Base-by-base conservation (phyloP, 2,329 filamentous ascomycete genomes). In the Apiospora hydei region DNA sequence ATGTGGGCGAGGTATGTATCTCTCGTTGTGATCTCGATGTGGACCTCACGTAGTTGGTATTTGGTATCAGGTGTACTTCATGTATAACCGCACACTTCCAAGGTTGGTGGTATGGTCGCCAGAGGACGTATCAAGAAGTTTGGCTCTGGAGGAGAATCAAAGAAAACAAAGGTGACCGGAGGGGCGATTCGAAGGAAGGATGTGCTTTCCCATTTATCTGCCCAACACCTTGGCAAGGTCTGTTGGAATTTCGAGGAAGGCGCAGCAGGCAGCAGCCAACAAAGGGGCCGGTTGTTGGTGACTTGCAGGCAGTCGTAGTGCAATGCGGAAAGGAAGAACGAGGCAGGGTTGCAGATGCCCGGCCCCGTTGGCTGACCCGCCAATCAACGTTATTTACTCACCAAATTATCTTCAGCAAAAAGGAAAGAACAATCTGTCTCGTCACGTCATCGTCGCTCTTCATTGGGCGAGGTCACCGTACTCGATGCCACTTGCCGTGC, bases 171-270 rank as follows among this genome's bases (percentile, higher is more conserved):
- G 18, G 7, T 13, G 21, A 21, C 10, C 34, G 30, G 6, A 57
- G 16, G 7, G 26, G 2, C 11, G 30, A 16, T 38, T 8, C 13
- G 34, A 18, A 14, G 41, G 30, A 18, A 64, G 57, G 57, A 21
- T 64, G 30, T 13, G 57, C 57, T 24, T n/a, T 64, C 34, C 34
- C 57, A 64, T 64, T 64, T 64, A 64, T 64, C 57, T 41, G 30
- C 30, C 53, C 26, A n/a, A 38, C 18, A 5, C 7, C 26, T 30
- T 30, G 26, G 26, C 14, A 57, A 57, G 4, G 16, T 6, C 53
- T 21, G 30, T 6, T 18, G 26, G 18, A 34, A 14, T 34, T 30
- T 14, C 16, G 51, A 57, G 51, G 26, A 26, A 34, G 57, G 34
- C 57, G 34, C 14, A 64, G 57, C 57, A 64, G 57, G 57, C 57